phyloP scores from a whole-genome alignment of 306 rosid genomes.

The Glycyrrhiza uralensis region DNA sequence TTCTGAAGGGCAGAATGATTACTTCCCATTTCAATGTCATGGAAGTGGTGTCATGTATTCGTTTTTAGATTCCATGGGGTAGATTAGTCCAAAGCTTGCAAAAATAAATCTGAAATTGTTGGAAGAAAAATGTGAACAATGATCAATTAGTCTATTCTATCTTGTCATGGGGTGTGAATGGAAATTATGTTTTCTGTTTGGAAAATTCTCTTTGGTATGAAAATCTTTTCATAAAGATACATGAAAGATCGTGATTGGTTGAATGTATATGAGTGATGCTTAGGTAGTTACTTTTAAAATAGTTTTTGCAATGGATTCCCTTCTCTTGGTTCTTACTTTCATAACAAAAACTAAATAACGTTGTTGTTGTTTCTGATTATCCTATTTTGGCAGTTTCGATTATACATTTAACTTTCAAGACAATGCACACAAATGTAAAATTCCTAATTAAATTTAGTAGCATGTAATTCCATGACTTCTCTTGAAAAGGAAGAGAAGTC shows the following conservation, averaged over 20 bases:
- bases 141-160: background rate
- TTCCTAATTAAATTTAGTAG: too few relatives aligned
- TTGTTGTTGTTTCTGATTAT: background rate
- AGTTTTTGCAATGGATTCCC: too few relatives aligned
- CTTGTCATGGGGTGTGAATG: background rate
- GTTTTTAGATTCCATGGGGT: background rate
- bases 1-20: background rate
- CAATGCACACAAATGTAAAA: background rate
- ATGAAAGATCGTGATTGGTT: too few relatives aligned
- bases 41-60: too few relatives aligned
- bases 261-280: too few relatives aligned
- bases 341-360: too few relatives aligned
- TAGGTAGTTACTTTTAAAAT: too few relatives aligned
- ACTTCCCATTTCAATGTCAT: conserved; percentile 1
- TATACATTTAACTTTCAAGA: background rate
- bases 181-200: too few relatives aligned
- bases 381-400: background rate
- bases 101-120: background rate
- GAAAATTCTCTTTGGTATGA: too few relatives aligned
- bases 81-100: background rate
- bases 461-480: too few relatives aligned
- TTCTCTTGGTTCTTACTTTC: too few relatives aligned
- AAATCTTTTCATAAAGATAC: too few relatives aligned
- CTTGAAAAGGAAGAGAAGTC: background rate
- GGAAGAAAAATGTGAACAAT: background rate